These are phyloP conservation scores for Metarhizium humberi DNA, from an alignment of 2,329 filamentous ascomycete genomes.

Conservation along the genomic window DNA sequence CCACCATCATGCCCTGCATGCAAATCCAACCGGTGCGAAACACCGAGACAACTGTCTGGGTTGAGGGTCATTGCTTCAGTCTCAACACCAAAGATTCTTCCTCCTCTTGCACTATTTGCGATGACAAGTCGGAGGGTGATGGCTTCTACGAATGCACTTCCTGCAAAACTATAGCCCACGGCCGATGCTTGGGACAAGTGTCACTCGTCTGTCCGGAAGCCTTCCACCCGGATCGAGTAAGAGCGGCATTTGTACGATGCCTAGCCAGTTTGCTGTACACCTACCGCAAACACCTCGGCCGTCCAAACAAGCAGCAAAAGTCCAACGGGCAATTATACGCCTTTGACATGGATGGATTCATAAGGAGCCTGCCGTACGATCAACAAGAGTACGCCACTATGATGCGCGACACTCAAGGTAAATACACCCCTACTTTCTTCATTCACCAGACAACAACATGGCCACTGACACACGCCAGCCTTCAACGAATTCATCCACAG, in stretches of 20 bases:
- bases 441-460: background rate
- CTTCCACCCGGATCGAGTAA: conserved; percentile 52
- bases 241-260: conserved; percentile 56
- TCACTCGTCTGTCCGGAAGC: conserved; percentile 55
- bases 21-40: conserved; percentile 70
- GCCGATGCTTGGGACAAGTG: conserved; percentile 51
- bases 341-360: conserved; percentile 57
- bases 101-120: conserved; percentile 62
- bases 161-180: conserved; percentile 49
- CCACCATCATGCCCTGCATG: conserved; percentile 80
- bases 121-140: conserved; percentile 62
- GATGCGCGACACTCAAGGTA: conserved; percentile 60
- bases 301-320: conserved; percentile 52
- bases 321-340: conserved; percentile 49
- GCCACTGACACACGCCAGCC: conserved; percentile 11
- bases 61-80: conserved; percentile 74
- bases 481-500: conserved; percentile 84
- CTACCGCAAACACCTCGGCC: conserved; percentile 53
- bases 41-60: conserved; percentile 72
- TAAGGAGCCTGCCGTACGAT: conserved; percentile 55
- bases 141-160: conserved; percentile 66
- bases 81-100: conserved; percentile 50
- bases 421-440: conserved; percentile 9
- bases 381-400: conserved; percentile 55
- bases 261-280: conserved; percentile 58